Evolutionary conservation across 345 rosid genomes (phyloP).

Genomic region (Syzygium grande): DNA sequence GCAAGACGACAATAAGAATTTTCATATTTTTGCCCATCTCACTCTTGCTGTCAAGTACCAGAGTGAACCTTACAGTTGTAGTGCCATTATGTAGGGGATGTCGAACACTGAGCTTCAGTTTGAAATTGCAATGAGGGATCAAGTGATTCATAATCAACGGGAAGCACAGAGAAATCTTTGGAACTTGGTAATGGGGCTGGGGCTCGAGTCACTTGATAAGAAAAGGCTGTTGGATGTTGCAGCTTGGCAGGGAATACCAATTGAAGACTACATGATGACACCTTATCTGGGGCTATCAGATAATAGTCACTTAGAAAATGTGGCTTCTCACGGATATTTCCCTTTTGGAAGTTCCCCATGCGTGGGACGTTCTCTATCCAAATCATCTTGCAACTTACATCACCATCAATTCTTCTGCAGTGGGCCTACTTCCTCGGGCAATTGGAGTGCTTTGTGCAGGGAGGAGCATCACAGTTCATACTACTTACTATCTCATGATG

Average conservation of each 20-base stretch:
- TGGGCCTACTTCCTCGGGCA: slow-evolving; percentile 29
- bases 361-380: slow-evolving; percentile 34
- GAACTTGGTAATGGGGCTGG: slow-evolving; percentile 74
- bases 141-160: slow-evolving; percentile 82
- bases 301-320: background rate
- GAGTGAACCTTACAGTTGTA: slow-evolving; percentile 7
- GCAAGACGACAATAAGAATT: background rate
- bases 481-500: slow-evolving; percentile 44
- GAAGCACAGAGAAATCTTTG: slow-evolving; percentile 77
- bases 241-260: slow-evolving; percentile 68
- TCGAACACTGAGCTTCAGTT: slow-evolving; percentile 89
- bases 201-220: slow-evolving; percentile 44
- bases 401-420: slow-evolving; percentile 30
- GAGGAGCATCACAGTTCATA: slow-evolving; percentile 68
- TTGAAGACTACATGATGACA: slow-evolving; percentile 56
- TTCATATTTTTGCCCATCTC: background rate
- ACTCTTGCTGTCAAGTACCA: background rate
- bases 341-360: slow-evolving; percentile 17
- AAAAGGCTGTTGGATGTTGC: slow-evolving; percentile 66
- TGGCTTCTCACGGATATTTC: background rate
- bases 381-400: slow-evolving; percentile 50
- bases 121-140: slow-evolving; percentile 96
- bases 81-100: slow-evolving; percentile 55
- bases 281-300: background rate
- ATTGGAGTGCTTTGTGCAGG: slow-evolving; percentile 45